These are phyloP conservation scores for Haberlea rhodopensis DNA, from an alignment of 257 asterid species.

Conservation along the genomic window DNA sequence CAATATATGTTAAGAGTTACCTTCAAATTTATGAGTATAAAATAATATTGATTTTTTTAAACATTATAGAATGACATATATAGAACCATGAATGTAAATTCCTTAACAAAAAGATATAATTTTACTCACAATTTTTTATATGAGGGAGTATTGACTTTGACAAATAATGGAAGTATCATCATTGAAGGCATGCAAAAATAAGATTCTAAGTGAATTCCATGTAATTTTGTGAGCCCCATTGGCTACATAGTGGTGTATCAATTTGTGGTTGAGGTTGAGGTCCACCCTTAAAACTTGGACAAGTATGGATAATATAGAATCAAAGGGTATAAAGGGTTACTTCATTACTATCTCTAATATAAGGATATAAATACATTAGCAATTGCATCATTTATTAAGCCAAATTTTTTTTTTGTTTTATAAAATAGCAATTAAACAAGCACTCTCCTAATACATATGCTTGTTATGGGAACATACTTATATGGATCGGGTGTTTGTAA, in stretches of 20 bases:
- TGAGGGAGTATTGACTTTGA: slow-evolving; percentile 1
- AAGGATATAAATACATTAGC: too few relatives aligned
- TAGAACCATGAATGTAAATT: too few relatives aligned
- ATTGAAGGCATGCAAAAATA: background rate
- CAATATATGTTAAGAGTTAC: background rate
- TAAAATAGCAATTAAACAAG: too few relatives aligned
- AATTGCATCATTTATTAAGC: slow-evolving; percentile 30
- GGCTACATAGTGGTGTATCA: background rate
- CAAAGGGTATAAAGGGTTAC: background rate
- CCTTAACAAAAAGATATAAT: background rate
- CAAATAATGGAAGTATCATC: slow-evolving; percentile 12
- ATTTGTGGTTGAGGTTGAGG: slow-evolving; percentile 9
- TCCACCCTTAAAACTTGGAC: slow-evolving; percentile 25
- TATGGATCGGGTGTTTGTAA: too few relatives aligned
- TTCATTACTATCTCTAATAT: slow-evolving; percentile 9
- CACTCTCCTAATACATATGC: too few relatives aligned
- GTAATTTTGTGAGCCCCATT: slow-evolving; percentile 13
- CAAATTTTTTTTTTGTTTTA: too few relatives aligned
- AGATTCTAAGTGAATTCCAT: slow-evolving; percentile 19
- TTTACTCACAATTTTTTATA: background rate
- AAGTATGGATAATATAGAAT: slow-evolving; percentile 24
- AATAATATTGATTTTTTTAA: too few relatives aligned
- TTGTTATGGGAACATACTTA: too few relatives aligned
- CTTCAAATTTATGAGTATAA: background rate
- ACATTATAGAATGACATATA: too few relatives aligned